Evolutionary conservation across 768 basidiomycete genomes (phyloP), one percentile per base, ranked within the genome.

Genomic region (Hydnomerulius pinastri): DNA sequence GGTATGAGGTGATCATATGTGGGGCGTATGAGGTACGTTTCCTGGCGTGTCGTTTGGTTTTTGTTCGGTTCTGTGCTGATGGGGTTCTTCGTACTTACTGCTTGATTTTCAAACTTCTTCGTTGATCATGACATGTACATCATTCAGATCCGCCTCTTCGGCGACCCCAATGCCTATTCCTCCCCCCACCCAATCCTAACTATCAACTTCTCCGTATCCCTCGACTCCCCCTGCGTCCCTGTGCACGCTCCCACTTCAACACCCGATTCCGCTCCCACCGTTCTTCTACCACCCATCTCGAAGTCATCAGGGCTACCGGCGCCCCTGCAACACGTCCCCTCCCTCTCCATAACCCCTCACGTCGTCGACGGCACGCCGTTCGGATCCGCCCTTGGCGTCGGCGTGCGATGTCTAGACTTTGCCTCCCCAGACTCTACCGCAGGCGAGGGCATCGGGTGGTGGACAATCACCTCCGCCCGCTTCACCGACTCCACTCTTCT

Each of bases 301-400:
- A n/a, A n/a, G n/a, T n/a, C n/a, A n/a, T n/a, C n/a, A 57, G 2
- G 43, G 35, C 0, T 27, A n/a, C n/a, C n/a, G n/a, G n/a, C 60
- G 10, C 42, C 59, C 4, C 63, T 83, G 35, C 62, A 65, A n/a
- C 76, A 73, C 28, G 73, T 80, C 38, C 54, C 73, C 4, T 69
- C 79, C 13, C 80, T 83, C 48, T 78, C 85, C 40, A 71, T 90
- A 3, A 41, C 77, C 2, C 81, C 81, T 29, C 82, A 92, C 65
- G 85, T 93, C 55, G 73, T 93, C 1, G 80, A 83, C 50, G 92
- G 92, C 0, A 80, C 76, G 58, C 78, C 88, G 0, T 88, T 92
- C 60, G 92, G 92, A 2, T 67, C 82, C 23, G 81, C 81, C 6
- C 42, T 90, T 3, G 89, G 90, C 2, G 54, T 94, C 2, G 86